phyloP scores from a whole-genome alignment of 306 rosid species.

The Mimosa bimucronata region DNA sequence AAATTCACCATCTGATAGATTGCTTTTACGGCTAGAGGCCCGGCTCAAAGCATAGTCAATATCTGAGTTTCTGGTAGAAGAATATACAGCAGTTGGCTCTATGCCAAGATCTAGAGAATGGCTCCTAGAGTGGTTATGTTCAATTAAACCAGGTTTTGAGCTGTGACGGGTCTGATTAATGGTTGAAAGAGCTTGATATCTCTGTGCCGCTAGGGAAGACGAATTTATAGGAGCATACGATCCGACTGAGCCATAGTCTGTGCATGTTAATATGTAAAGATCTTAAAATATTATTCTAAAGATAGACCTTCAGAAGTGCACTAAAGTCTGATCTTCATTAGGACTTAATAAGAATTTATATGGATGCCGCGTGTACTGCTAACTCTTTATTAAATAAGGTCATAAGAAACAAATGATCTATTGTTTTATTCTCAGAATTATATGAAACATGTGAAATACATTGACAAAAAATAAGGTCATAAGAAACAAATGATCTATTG shows the following conservation, averaged over 20 bases:
- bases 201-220: slow-evolving; percentile 69
- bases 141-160: slow-evolving; percentile 44
- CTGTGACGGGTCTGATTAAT: slow-evolving; percentile 61
- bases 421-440: not conserved
- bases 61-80: slow-evolving; percentile 53
- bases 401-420: not conserved
- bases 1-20: slow-evolving; percentile 51
- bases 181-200: slow-evolving; percentile 80
- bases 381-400: not conserved
- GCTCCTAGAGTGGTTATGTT: slow-evolving; percentile 49
- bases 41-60: slow-evolving; percentile 45
- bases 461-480: not conserved
- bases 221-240: slow-evolving; percentile 56
- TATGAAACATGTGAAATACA: not conserved
- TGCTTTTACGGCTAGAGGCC: slow-evolving; percentile 59
- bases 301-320: slow-evolving; percentile 4
- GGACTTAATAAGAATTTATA: slow-evolving; percentile 6
- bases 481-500: not conserved
- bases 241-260: slow-evolving; percentile 63
- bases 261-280: slow-evolving; percentile 20
- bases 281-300: slow-evolving; percentile 30
- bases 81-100: slow-evolving; percentile 41
- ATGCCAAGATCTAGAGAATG: slow-evolving; percentile 63
- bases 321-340: not conserved
- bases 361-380: not conserved